phyloP scores from a whole-genome alignment of 2,329 filamentous ascomycete species.

The Arthrobotrys pseudoclavata region DNA sequence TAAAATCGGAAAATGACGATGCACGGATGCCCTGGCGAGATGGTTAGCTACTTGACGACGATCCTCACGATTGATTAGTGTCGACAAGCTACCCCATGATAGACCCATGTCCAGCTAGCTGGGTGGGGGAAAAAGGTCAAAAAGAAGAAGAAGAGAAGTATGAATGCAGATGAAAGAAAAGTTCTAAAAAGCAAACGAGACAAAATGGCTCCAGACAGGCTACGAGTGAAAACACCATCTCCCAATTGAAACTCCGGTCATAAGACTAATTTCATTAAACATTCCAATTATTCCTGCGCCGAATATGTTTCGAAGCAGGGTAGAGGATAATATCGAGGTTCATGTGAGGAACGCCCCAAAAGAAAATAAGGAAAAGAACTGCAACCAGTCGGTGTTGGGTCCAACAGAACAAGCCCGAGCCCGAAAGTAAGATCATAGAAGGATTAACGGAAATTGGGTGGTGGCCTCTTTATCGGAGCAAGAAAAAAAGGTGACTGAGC shows the following conservation, averaged over 20 bases:
- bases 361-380: constrained; percentile 51
- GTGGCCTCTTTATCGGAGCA: constrained; percentile 36
- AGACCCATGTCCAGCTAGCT: constrained; percentile 48
- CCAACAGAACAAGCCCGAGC: constrained; percentile 55
- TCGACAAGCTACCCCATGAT: constrained; percentile 60
- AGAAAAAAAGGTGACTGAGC: constrained; percentile 33
- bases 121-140: constrained; percentile 29
- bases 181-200: constrained; percentile 58
- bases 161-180: constrained; percentile 41
- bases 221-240: constrained; percentile 58
- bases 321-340: constrained; percentile 60
- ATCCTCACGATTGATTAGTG: constrained; percentile 60
- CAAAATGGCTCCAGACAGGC: constrained; percentile 50
- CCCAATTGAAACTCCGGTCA: constrained; percentile 60
- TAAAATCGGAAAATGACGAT: constrained; percentile 60
- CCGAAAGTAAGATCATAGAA: constrained; percentile 28
- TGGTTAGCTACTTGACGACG: constrained; percentile 57
- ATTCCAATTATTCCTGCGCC: constrained; percentile 60
- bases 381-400: constrained; percentile 54
- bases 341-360: constrained; percentile 58
- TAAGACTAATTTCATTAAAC: constrained; percentile 61
- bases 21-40: constrained; percentile 59
- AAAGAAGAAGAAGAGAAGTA: constrained; percentile 33
- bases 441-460: constrained; percentile 31
- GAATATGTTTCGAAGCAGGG: constrained; percentile 58